phyloP scores from a whole-genome alignment of 768 basidiomycete genomes.

The Amanita thiersii region DNA sequence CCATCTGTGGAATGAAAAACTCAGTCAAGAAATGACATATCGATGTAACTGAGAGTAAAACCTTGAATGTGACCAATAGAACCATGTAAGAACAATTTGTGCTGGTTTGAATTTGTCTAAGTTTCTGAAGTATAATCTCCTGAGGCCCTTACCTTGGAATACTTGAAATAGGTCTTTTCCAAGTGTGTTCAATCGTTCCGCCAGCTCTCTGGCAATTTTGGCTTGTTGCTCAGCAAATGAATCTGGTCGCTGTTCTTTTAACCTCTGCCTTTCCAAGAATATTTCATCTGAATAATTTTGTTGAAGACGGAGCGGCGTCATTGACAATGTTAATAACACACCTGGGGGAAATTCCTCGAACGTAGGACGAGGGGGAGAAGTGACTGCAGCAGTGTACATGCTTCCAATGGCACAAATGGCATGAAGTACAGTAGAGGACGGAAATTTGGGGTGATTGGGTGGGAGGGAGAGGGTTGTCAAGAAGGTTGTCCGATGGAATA shows the following conservation, averaged over 20 bases:
- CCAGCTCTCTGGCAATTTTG: conserved; percentile 40
- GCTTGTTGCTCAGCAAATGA: conserved; percentile 65
- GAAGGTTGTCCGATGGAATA: conserved; percentile 64
- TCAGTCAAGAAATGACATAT: conserved; percentile 9
- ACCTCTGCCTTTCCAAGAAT: conserved; percentile 37
- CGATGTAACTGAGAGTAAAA: conserved; percentile 19
- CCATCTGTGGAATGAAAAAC: conserved; percentile 39
- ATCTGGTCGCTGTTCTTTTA: conserved; percentile 38
- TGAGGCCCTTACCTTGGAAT: conserved; percentile 42
- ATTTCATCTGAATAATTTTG: conserved; percentile 36
- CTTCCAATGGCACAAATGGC: conserved; percentile 83
- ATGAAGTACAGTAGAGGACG: conserved; percentile 62
- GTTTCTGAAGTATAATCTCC: neutral
- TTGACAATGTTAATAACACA: conserved; percentile 14
- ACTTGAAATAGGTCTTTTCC: conserved; percentile 52
- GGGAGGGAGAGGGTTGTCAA: conserved; percentile 55
- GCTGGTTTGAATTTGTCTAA: conserved; percentile 27
- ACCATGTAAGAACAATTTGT: conserved; percentile 57
- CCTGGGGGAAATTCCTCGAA: conserved; percentile 40
- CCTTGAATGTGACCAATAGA: conserved; percentile 70
- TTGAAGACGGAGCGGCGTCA: conserved; percentile 3
- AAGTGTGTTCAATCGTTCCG: conserved; percentile 36
- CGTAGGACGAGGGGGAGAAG: conserved; percentile 44
- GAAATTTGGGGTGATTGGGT: conserved; percentile 67
- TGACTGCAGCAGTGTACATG: conserved; percentile 63